phyloP scores from a whole-genome alignment of 768 basidiomycete genomes.

The Coprinopsis sp. region DNA sequence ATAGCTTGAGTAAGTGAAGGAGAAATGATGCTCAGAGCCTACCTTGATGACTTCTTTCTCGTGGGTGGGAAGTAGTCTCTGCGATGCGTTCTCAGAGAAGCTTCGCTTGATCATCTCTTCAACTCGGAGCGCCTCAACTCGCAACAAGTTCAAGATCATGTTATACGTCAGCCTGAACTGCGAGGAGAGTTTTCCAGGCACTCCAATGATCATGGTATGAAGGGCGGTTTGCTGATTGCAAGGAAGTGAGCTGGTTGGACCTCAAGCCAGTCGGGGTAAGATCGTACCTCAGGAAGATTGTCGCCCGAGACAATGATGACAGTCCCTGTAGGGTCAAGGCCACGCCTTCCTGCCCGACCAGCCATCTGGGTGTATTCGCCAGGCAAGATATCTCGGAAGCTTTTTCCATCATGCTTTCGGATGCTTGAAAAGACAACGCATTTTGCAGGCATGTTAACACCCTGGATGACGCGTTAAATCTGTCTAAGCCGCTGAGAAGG shows the following conservation, averaged over 20 bases:
- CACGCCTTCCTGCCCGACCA: constrained; percentile 93
- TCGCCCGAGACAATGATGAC: constrained; percentile 88
- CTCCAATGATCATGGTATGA: constrained; percentile 90
- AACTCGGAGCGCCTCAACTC: constrained; percentile 92
- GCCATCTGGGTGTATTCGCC: constrained; percentile 99
- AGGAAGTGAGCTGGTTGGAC: not conserved
- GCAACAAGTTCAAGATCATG: constrained; percentile 95
- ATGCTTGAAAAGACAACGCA: constrained; percentile 95
- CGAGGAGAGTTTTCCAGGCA: constrained; percentile 85
- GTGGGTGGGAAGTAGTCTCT: constrained; percentile 87
- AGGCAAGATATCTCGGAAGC: constrained; percentile 84
- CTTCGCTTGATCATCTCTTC: constrained; percentile 99
- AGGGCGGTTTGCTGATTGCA: constrained; percentile 63
- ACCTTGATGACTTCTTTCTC: constrained; percentile 86
- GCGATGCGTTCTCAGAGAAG: constrained; percentile 97
- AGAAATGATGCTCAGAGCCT: constrained; percentile 16
- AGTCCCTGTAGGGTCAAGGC: constrained; percentile 91
- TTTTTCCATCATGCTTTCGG: constrained; percentile 91
- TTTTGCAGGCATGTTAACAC: constrained; percentile 98
- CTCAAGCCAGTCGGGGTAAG: not conserved
- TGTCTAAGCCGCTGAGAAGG: not conserved
- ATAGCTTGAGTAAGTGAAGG: constrained; percentile 4
- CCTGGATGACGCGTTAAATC: constrained; percentile 42
- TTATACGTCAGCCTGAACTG: constrained; percentile 98
- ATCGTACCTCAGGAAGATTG: constrained; percentile 74